Evolutionary conservation across 2,329 filamentous ascomycete genomes (phyloP).

Genomic region (Colletotrichum lupini): DNA sequence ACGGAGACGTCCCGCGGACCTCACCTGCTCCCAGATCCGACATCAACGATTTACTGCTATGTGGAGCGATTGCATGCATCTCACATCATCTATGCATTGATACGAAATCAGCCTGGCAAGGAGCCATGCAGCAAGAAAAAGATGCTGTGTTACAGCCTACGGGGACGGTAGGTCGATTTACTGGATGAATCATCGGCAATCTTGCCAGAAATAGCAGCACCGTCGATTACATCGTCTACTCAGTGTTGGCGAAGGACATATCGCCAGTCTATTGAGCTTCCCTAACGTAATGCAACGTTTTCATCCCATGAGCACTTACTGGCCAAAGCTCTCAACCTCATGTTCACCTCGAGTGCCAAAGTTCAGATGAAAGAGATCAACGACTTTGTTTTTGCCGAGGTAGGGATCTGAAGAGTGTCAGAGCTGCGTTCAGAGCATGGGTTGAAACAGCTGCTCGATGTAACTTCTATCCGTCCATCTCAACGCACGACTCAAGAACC

Average conservation of each 20-base stretch:
- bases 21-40: neutral
- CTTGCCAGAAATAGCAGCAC: neutral
- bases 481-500: conserved; percentile 16
- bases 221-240: neutral
- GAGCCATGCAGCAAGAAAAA: neutral
- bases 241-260: neutral
- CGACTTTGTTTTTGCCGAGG: neutral
- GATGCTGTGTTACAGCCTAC: neutral
- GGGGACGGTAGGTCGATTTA: neutral
- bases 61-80: conserved; percentile 13
- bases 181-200: neutral
- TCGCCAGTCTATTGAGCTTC: neutral
- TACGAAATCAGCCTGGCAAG: neutral
- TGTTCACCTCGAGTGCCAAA: neutral
- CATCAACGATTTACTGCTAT: neutral
- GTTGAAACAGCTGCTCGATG: conserved; percentile 5
- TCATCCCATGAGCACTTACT: neutral
- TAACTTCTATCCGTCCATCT: conserved; percentile 8
- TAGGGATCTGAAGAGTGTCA: conserved; percentile 4
- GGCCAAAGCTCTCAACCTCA: neutral
- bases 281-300: neutral
- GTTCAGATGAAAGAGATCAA: conserved; percentile 15
- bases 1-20: neutral
- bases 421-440: neutral
- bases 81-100: conserved; percentile 1